These are phyloP conservation scores for Oryza coarctata DNA, from an alignment of 176 grass and related monocot genomes.

Conservation along the genomic window DNA sequence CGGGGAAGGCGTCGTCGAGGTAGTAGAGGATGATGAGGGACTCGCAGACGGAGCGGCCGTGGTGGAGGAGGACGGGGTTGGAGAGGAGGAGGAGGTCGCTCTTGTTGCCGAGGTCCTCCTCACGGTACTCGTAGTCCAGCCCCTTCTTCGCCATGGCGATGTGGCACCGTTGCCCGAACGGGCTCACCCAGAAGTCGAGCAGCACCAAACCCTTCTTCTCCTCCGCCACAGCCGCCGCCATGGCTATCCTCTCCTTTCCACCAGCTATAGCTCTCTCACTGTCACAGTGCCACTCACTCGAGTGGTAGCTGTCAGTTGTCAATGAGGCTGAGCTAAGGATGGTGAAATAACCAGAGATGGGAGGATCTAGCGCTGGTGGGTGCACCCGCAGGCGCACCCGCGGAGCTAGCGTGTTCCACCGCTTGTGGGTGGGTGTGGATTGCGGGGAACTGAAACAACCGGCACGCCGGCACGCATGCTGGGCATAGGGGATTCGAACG, in stretches of 20 bases:
- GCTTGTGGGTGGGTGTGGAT: no score
- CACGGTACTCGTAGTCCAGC: constrained; percentile 44
- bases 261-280: no score
- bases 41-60: constrained; percentile 48
- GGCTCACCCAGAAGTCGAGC: constrained; percentile 55
- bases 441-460: no score
- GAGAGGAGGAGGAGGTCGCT: constrained; percentile 59
- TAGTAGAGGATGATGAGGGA: constrained; percentile 61
- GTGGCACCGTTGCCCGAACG: constrained; percentile 53
- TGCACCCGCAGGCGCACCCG: no score
- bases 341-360: no score
- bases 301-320: no score
- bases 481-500: no score
- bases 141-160: constrained; percentile 65
- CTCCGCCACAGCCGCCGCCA: neutral
- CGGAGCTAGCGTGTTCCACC: no score
- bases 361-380: no score
- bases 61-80: constrained; percentile 74
- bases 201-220: constrained; percentile 40
- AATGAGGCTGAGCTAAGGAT: no score
- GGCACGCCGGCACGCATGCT: no score
- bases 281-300: no score
- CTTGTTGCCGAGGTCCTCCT: constrained; percentile 50
- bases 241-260: neutral
- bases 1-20: constrained; percentile 55